Evolutionary conservation across 495 filamentous ascomycete species (phyloP).

Genomic region (Daldinia decipiens): DNA sequence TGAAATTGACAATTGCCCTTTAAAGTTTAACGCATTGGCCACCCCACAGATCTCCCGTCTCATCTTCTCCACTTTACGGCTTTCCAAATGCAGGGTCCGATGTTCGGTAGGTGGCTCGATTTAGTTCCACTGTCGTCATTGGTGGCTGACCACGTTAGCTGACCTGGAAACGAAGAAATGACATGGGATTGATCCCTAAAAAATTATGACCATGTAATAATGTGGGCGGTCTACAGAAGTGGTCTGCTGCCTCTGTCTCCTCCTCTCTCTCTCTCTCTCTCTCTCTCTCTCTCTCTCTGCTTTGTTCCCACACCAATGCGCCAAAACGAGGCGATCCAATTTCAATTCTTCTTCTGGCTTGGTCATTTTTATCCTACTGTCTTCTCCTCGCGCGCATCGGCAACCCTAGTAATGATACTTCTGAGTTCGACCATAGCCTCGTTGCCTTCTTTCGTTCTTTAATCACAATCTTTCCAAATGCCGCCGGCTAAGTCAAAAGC

Average conservation of each 20-base stretch:
- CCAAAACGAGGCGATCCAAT: constrained; percentile 29
- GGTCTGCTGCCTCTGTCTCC: constrained; percentile 28
- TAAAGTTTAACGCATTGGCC: constrained; percentile 34
- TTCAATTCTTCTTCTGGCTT: constrained; percentile 15
- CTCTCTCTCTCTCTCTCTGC: constrained; percentile 4
- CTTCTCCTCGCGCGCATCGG: constrained; percentile 6
- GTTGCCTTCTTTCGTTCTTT: constrained; percentile 38
- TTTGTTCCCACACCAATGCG: constrained; percentile 33
- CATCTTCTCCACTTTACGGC: constrained; percentile 32
- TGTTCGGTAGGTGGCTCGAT: constrained; percentile 45
- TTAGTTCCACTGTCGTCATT: constrained; percentile 46
- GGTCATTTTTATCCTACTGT: constrained; percentile 6
- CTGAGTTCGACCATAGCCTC: constrained; percentile 15
- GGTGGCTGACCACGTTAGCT: constrained; percentile 37
- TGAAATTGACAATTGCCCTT: constrained; percentile 11
- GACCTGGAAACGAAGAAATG: constrained; percentile 28
- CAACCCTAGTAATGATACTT: constrained; percentile 38
- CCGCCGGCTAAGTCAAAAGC: constrained; percentile 46
- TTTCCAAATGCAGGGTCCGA: constrained; percentile 50
- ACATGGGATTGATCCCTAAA: constrained; percentile 37
- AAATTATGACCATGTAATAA: constrained; percentile 28
- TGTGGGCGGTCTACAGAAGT: constrained; percentile 40
- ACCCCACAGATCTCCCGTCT: constrained; percentile 29
- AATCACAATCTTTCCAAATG: constrained; percentile 41
- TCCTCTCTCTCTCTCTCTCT: too few relatives aligned